phyloP scores from a whole-genome alignment of 2,329 filamentous ascomycete species.

The Coleophoma eucalyptorum region DNA sequence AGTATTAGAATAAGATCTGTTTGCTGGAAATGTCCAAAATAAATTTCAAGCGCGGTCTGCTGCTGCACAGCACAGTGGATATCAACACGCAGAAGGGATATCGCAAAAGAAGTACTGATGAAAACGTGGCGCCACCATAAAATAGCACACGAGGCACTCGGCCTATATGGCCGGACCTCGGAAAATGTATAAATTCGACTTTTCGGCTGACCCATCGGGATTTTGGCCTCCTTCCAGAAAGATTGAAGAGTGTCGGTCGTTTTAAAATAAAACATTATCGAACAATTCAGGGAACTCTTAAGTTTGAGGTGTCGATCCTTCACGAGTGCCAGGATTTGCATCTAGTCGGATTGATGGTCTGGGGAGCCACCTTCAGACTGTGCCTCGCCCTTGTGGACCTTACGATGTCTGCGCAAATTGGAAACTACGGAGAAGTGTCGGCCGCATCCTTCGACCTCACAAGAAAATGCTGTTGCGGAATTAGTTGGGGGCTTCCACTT shows the following conservation, averaged over 20 bases:
- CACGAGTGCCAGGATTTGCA: background rate
- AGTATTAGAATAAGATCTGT: conserved; percentile 11
- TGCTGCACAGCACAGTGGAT: conserved; percentile 8
- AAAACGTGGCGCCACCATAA: background rate
- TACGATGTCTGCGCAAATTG: conserved; percentile 89
- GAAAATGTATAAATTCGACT: background rate
- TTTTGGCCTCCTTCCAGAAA: background rate
- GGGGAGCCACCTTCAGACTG: conserved; percentile 61
- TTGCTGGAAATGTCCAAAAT: conserved; percentile 4
- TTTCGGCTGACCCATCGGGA: background rate
- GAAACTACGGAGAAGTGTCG: conserved; percentile 97
- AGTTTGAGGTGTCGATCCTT: background rate
- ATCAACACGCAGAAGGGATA: conserved; percentile 16
- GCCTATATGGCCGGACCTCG: background rate
- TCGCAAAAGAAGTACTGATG: conserved; percentile 11
- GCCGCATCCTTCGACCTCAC: conserved; percentile 91
- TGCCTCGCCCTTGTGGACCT: conserved; percentile 83
- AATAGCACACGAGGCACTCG: background rate
- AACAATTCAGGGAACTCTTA: too few species aligned
- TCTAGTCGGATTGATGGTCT: conserved; percentile 51
- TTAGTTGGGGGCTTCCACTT: conserved; percentile 9
- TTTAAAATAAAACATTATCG: background rate
- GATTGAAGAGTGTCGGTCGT: background rate
- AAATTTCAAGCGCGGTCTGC: conserved; percentile 1
- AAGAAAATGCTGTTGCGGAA: conserved; percentile 70